phyloP scores from a whole-genome alignment of 1,284 basidiomycete genomes.

The Leccinum subrobustum region DNA sequence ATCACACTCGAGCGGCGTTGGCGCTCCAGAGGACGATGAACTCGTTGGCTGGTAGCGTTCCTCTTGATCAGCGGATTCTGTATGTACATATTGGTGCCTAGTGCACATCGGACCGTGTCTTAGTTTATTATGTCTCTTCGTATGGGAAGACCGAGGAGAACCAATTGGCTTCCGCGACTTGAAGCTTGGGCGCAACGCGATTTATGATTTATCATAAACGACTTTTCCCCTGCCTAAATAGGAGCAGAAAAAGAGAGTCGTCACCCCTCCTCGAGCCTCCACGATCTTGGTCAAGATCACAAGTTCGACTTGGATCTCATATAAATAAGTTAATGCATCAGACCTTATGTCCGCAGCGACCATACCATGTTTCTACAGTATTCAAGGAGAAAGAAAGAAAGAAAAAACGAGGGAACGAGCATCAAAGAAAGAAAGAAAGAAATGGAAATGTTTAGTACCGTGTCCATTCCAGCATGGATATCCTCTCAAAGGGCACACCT shows the following conservation, averaged over 20 bases:
- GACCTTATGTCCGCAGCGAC: background rate
- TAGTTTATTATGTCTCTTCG: too few species aligned
- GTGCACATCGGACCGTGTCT: too few species aligned
- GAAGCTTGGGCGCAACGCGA: too few species aligned
- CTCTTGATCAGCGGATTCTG: too few species aligned
- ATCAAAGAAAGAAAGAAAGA: background rate
- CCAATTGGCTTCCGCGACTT: too few species aligned
- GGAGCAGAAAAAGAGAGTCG: background rate
- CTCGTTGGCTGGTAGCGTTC: too few species aligned
- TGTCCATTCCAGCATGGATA: conserved; percentile 1
- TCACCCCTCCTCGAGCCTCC: background rate
- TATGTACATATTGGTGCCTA: too few species aligned
- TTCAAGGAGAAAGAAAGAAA: background rate
- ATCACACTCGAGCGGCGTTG: background rate
- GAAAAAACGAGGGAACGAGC: background rate
- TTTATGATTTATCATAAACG: too few species aligned
- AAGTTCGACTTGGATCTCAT: background rate
- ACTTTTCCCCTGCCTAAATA: too few species aligned
- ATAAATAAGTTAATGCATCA: background rate
- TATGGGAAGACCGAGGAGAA: too few species aligned
- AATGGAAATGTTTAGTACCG: background rate
- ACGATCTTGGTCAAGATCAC: background rate
- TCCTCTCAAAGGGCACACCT: background rate
- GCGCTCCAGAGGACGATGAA: too few species aligned
- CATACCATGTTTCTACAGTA: background rate